A percentile compares a stretch with the other conserved stretches of the same genome.
Conservation (phyloP, 371 early-diverging fungal genomes). For the Mortierella sp. region DNA sequence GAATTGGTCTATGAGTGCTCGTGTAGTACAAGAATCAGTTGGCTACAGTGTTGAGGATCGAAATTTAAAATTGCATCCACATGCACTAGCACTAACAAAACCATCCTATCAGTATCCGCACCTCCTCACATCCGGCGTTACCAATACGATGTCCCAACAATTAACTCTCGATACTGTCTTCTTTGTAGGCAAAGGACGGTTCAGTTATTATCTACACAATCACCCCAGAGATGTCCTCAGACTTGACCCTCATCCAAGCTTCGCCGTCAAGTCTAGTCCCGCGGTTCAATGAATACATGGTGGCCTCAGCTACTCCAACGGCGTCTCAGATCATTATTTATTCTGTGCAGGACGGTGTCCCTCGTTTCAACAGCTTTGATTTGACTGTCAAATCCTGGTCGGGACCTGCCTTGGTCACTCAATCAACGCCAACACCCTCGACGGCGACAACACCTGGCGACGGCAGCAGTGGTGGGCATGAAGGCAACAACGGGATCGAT, state of each 20-base stretch:
- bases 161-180: not conserved
- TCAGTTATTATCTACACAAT: not conserved
- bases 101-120: not conserved
- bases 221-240: not conserved
- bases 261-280: not conserved
- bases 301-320: not conserved
- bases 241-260: not conserved
- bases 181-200: not conserved
- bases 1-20: not conserved
- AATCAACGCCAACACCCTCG: not conserved
- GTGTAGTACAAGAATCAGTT: not conserved
- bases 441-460: not conserved
- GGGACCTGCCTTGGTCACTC: not conserved
- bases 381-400: not conserved
- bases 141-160: not conserved
- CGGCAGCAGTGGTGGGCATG: not conserved
- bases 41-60: not conserved
- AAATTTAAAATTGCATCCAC: not conserved
- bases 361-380: not conserved
- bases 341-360: not conserved
- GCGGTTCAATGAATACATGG: not conserved
- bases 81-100: not conserved
- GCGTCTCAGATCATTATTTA: not conserved
- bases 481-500: not conserved
- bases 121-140: not conserved